These are phyloP conservation scores for Cryptococcus sp. DNA, from an alignment of 1,284 basidiomycete species.

Conservation along the genomic window DNA sequence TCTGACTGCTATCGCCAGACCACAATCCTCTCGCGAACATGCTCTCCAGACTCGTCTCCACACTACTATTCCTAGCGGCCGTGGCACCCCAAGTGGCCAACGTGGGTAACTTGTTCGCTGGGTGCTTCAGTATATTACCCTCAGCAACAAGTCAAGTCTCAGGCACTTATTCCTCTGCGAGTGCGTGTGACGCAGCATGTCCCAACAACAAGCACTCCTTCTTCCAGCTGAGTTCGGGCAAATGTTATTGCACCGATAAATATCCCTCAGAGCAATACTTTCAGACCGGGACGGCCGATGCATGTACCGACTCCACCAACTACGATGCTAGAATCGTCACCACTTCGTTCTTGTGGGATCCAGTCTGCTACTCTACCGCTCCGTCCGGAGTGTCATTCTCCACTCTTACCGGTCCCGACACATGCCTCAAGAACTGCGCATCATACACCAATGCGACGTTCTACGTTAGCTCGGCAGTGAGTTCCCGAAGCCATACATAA, in stretches of 20 bases:
- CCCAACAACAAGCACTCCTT: conserved; percentile 1
- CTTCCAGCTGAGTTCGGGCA: background rate
- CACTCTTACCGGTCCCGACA: background rate
- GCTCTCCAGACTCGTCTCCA: too few relatives aligned
- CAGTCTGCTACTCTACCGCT: background rate
- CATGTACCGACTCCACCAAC: background rate
- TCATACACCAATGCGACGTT: background rate
- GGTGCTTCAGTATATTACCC: background rate
- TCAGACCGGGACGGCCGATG: background rate
- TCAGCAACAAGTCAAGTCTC: background rate
- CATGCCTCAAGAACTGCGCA: conserved; percentile 1
- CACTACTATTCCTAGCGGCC: too few relatives aligned
- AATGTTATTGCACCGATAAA: background rate
- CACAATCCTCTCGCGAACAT: too few relatives aligned
- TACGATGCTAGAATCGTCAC: background rate
- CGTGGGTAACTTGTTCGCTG: background rate
- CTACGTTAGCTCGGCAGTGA: background rate
- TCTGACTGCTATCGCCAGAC: too few relatives aligned
- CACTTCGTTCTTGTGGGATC: background rate
- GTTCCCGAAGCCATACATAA: background rate
- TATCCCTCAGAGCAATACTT: background rate
- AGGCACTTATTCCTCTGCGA: background rate
- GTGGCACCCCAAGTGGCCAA: too few relatives aligned
- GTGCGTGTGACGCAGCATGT: background rate
- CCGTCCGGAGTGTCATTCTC: background rate